These are phyloP conservation scores for Gryganskiella cystojenkinii DNA, from an alignment of 192 early-diverging fungal species.

Conservation along the genomic window DNA sequence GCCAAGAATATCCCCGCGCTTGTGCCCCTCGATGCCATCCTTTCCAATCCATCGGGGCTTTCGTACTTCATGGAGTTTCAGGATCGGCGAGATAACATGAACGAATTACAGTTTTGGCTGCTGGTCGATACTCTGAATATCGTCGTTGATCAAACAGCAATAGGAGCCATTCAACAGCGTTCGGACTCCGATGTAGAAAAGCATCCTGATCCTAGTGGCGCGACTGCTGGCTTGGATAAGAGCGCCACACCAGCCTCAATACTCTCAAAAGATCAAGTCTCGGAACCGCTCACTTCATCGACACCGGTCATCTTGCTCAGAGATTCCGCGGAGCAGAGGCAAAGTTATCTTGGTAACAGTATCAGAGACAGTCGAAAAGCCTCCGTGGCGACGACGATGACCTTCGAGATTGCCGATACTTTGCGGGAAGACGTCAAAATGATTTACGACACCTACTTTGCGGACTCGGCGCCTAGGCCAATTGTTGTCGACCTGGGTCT, in stretches of 20 bases:
- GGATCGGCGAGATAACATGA: slow-evolving; percentile 73
- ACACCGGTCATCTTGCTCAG: no score
- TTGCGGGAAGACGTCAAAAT: slow-evolving; percentile 61
- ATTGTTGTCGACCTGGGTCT: slow-evolving; percentile 50
- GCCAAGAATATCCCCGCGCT: slow-evolving; percentile 44
- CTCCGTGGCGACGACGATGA: slow-evolving; percentile 11
- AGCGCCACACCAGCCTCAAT: slow-evolving; percentile 26
- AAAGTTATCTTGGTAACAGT: slow-evolving; percentile 4
- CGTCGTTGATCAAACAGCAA: slow-evolving; percentile 12
- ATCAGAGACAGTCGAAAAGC: slow-evolving; percentile 32
- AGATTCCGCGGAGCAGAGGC: no score
- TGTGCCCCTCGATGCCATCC: slow-evolving; percentile 65
- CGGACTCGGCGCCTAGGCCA: slow-evolving; percentile 51
- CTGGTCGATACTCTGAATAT: slow-evolving; percentile 72
- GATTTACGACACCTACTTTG: slow-evolving; percentile 64
- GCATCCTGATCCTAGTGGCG: no score
- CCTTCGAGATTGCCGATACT: slow-evolving; percentile 32
- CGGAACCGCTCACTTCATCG: no score
- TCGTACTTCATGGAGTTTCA: slow-evolving; percentile 86
- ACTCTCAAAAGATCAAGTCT: slow-evolving; percentile 5
- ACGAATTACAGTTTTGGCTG: slow-evolving; percentile 80
- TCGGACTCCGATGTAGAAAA: no score
- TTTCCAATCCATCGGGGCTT: slow-evolving; percentile 71
- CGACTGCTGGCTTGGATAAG: no score
- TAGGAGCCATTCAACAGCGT: no score